Base-by-base conservation (phyloP, 108 stramenopile genomes). In the Schizochytrium sp. region DNA sequence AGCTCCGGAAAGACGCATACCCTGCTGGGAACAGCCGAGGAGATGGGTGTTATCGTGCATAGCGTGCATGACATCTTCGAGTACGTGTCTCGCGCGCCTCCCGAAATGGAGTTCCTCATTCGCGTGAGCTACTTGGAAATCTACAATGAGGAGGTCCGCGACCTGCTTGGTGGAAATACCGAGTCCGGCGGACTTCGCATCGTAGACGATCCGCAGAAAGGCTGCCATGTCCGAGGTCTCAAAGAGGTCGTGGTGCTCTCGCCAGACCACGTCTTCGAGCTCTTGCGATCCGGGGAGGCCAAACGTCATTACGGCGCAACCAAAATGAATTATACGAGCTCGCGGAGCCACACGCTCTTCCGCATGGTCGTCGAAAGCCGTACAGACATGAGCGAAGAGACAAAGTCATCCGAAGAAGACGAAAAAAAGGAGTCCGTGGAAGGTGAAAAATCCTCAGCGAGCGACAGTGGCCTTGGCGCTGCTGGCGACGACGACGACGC, bases 81-180 rank as follows among this genome's bases (percentile, higher is more conserved):
- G 34, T 58, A 88, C 60, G 92, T 95, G n/a, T 25, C n/a, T 6
- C 48, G 41, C 12, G 14, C 28, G 18, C 10, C 55, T 21, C 57
- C 92, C 45, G 91, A 89, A 87, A 90, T 87, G 89, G 93, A 93
- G 34, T 94, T 90, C 60, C 90, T 95, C 41, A 91, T 96, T 16
- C 95, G 94, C 57, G 94, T 96, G 21, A 87, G 87, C 43, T 95
- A 95, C 91, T 69, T 95, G 5, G 94, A 95, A 89, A 93, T 94
- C 44, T 95, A 95, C 88, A 94, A 95, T 69, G 94, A 95, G 91
- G 94, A 94, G 53, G 93, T 95, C 59, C 83, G 92, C 18, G 94
- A 95, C 60, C 87, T 95, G 44, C 91, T 95, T 43, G 90, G 44
- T 18, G 44, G n/a, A 34, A 88, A 51, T 60, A 58, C 45, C 41